Evolutionary conservation across 164 flowering plant species (phyloP).

Genomic region (Aristolochia contorta): DNA sequence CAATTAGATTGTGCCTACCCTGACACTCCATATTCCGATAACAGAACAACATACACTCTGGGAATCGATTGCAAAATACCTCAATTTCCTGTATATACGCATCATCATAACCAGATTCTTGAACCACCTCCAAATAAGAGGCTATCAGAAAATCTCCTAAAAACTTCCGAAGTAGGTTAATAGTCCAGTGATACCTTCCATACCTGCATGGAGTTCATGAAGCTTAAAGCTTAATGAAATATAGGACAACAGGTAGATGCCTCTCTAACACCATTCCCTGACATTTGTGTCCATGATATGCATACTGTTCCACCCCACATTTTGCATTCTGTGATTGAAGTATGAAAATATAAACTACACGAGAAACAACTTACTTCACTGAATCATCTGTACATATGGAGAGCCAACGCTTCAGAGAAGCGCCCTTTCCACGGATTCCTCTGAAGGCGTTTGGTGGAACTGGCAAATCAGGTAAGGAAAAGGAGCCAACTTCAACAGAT

Average conservation of each 20-base stretch:
- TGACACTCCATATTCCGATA: background rate
- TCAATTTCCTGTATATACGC: constrained; percentile 73
- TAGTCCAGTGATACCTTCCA: constrained; percentile 43
- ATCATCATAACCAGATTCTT: constrained; percentile 68
- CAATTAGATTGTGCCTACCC: no score
- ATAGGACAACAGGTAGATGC: background rate
- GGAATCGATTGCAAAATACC: constrained; percentile 25
- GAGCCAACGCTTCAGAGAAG: constrained; percentile 79
- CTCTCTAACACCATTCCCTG: background rate
- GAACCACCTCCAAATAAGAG: constrained; percentile 57
- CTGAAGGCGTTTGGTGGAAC: constrained; percentile 68
- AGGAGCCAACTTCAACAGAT: constrained; percentile 31
- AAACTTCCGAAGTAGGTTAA: constrained; percentile 74
- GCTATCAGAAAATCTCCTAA: constrained; percentile 87
- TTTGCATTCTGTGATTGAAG: background rate
- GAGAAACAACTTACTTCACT: constrained; percentile 34
- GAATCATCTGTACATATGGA: constrained; percentile 72
- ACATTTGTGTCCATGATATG: no score
- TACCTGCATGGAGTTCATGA: constrained; percentile 29
- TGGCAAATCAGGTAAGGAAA: constrained; percentile 62
- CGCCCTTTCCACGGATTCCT: constrained; percentile 63
- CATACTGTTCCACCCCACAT: no score
- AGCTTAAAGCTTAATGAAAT: background rate
- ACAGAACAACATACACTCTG: background rate
- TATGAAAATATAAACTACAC: background rate